Evolutionary conservation across 1,284 basidiomycete species (phyloP).

Genomic region (Pascua guehoae): DNA sequence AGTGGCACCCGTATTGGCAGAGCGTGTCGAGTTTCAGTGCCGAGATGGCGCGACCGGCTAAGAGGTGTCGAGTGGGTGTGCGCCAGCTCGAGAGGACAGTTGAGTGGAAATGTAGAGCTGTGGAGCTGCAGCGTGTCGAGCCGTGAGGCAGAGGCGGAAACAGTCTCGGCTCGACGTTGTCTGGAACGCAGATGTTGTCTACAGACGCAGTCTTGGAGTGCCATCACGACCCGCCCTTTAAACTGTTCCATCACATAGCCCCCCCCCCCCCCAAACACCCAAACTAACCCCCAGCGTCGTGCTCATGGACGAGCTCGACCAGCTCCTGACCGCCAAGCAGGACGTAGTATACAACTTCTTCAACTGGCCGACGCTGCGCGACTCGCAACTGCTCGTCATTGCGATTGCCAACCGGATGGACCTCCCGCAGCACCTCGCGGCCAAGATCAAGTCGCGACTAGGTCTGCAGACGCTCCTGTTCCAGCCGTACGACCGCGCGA

Average conservation of each 20-base stretch:
- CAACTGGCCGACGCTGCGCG: slow-evolving; percentile 92
- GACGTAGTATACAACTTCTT: slow-evolving; percentile 99
- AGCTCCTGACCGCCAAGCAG: slow-evolving; percentile 90
- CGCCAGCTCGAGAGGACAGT: too few relatives aligned
- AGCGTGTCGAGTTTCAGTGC: too few relatives aligned
- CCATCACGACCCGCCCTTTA: background rate
- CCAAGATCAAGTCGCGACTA: slow-evolving; percentile 85
- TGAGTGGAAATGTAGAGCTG: too few relatives aligned
- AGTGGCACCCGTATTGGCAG: too few relatives aligned
- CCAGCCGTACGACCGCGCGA: slow-evolving; percentile 76
- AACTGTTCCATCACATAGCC: background rate
- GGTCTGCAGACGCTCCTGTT: slow-evolving; percentile 92
- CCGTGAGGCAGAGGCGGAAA: too few relatives aligned
- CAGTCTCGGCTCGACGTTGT: too few relatives aligned
- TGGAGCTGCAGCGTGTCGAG: too few relatives aligned
- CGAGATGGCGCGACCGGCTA: too few relatives aligned
- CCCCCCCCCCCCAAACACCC: background rate
- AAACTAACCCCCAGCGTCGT: slow-evolving; percentile 64
- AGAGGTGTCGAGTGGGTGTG: too few relatives aligned
- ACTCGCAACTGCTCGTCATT: slow-evolving; percentile 85
- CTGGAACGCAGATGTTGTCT: too few relatives aligned
- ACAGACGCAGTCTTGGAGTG: too few relatives aligned
- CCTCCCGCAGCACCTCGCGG: slow-evolving; percentile 87
- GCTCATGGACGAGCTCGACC: slow-evolving; percentile 96
- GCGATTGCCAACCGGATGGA: slow-evolving; percentile 99